Evolutionary conservation across 176 grass and related monocot genomes (phyloP).

Genomic region (Lolium rigidum): DNA sequence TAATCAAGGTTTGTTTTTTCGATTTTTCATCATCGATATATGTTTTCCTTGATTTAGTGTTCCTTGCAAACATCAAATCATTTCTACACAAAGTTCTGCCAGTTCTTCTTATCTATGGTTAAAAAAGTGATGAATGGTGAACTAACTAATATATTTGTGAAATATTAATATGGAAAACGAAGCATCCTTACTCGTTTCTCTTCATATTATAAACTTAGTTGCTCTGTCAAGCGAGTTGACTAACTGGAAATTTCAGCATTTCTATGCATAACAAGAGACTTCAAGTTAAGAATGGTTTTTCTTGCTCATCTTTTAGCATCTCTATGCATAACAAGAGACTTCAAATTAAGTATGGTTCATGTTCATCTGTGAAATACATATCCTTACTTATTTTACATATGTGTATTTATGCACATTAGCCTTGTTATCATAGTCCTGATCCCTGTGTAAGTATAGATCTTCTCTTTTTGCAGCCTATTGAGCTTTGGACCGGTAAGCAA

Average conservation of each 20-base stretch:
- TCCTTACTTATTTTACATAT: neutral
- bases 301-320: conserved; percentile 14
- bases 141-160: conserved; percentile 4
- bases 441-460: neutral
- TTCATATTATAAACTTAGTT: neutral
- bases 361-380: conserved; percentile 21
- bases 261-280: conserved; percentile 17
- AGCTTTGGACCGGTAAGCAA: conserved; percentile 98
- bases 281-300: conserved; percentile 11
- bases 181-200: neutral
- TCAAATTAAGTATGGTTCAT: conserved; percentile 5
- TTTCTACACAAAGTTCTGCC: conserved; percentile 6
- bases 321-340: conserved; percentile 19
- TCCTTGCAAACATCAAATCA: conserved; percentile 13
- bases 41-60: conserved; percentile 29
- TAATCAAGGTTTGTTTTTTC: conserved; percentile 72
- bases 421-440: conserved; percentile 36
- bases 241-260: conserved; percentile 26
- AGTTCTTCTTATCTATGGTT: conserved; percentile 28
- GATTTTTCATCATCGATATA: conserved; percentile 5
- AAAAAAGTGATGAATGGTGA: conserved; percentile 15
- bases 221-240: neutral
- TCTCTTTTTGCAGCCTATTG: conserved; percentile 76
- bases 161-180: neutral
- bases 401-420: conserved; percentile 6